Percentiles rank a stretch among this genome's conserved stretches.
phyloP scores from a whole-genome alignment of 2,329 filamentous ascomycete species.

The Beauveria rudraprayagi region DNA sequence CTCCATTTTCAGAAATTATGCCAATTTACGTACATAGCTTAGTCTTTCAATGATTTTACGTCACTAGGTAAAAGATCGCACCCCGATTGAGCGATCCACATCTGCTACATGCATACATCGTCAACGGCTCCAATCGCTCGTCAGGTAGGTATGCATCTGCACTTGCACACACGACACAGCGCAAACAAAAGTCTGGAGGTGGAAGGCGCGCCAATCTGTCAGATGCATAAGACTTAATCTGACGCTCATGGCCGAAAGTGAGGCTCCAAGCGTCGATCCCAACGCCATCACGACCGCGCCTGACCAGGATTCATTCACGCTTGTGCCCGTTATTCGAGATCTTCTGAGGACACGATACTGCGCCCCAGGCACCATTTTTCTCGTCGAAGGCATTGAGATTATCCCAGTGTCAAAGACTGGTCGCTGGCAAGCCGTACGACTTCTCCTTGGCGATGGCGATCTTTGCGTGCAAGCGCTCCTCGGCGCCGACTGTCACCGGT shows the following conservation, averaged over 20 bases:
- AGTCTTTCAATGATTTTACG: neutral
- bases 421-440: slow-evolving; percentile 36
- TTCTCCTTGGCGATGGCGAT: slow-evolving; percentile 45
- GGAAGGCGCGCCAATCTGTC: neutral
- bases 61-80: neutral
- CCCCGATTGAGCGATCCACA: slow-evolving; percentile 2
- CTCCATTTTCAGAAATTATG: slow-evolving; percentile 28
- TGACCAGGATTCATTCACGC: slow-evolving; percentile 19
- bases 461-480: slow-evolving; percentile 48
- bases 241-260: slow-evolving; percentile 15
- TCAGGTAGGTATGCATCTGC: neutral
- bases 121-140: neutral
- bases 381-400: slow-evolving; percentile 38
- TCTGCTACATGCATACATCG: slow-evolving; percentile 7
- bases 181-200: neutral
- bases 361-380: slow-evolving; percentile 38
- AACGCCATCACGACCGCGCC: slow-evolving; percentile 19
- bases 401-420: slow-evolving; percentile 26
- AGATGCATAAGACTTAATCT: neutral
- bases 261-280: slow-evolving; percentile 18
- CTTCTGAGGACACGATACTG: slow-evolving; percentile 42
- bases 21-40: neutral
- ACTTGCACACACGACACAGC: neutral
- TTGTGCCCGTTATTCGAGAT: slow-evolving; percentile 36
- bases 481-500: slow-evolving; percentile 35